Conservation (phyloP, 1,139 yeast species). For the Pichia sp. region DNA sequence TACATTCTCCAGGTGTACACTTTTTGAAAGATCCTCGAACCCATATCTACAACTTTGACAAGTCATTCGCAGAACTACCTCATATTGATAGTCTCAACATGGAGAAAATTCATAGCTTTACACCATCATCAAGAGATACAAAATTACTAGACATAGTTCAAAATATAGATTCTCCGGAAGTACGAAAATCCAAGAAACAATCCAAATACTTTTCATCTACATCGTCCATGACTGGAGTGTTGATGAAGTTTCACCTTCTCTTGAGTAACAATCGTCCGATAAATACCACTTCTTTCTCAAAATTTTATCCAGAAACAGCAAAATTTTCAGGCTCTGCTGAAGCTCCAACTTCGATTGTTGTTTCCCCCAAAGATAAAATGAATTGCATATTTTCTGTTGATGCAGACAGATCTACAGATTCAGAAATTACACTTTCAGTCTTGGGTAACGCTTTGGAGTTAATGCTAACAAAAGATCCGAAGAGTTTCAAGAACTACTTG, state of each 20-base stretch:
- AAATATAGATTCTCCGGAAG: conserved; percentile 16
- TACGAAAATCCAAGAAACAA: conserved; percentile 13
- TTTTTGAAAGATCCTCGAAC: conserved; percentile 73
- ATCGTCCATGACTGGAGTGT: conserved; percentile 73
- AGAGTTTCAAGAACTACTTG: conserved; percentile 18
- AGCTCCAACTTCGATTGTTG: conserved; percentile 37
- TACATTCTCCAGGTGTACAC: conserved; percentile 82
- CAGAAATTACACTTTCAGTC: conserved; percentile 64
- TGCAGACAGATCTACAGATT: conserved; percentile 60
- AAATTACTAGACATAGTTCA: conserved; percentile 47
- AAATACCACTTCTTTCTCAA: conserved; percentile 37
- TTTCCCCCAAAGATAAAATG: conserved; percentile 31
- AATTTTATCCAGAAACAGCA: conserved; percentile 30
- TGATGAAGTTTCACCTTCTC: conserved; percentile 66
- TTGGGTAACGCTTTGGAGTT: conserved; percentile 78
- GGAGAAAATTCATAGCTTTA: conserved; percentile 44
- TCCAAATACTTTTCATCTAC: conserved; percentile 64
- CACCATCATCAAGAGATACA: conserved; percentile 62
- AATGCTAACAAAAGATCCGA: conserved; percentile 53
- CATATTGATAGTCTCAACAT: conserved; percentile 66
- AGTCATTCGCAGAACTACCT: conserved; percentile 53
- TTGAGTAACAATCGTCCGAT: conserved; percentile 56
- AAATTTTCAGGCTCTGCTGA: conserved; percentile 30
- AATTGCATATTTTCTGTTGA: conserved; percentile 53
- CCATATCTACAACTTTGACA: conserved; percentile 61